A percentile compares a stretch with the other conserved stretches of the same genome.
These are phyloP conservation scores for Pythium plurisporium DNA, from an alignment of 352 stramenopile genomes.

Conservation along the genomic window DNA sequence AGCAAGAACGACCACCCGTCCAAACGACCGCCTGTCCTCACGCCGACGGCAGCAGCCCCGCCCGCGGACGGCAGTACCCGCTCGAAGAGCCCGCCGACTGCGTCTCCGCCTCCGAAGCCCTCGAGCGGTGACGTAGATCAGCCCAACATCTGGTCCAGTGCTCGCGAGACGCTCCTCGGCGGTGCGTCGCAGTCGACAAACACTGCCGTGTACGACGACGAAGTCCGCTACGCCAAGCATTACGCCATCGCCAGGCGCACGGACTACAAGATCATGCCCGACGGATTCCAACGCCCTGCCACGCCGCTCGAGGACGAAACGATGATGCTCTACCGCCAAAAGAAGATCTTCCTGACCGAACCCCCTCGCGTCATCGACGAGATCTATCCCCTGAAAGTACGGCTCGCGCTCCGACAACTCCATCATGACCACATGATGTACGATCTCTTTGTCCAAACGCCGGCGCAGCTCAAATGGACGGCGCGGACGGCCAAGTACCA, in stretches of 20 bases:
- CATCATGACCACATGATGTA: constrained; percentile 2
- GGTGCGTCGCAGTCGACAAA: too few species aligned
- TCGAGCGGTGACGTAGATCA: too few species aligned
- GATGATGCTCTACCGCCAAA: background rate
- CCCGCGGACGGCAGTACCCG: too few species aligned
- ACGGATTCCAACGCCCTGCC: background rate
- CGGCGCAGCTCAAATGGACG: background rate
- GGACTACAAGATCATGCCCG: background rate
- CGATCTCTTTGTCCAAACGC: constrained; percentile 4
- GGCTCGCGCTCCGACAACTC: background rate
- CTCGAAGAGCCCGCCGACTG: too few species aligned
- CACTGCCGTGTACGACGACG: background rate
- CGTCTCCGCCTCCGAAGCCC: too few species aligned
- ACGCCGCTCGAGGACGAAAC: background rate
- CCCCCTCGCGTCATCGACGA: background rate
- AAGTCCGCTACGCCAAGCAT: background rate
- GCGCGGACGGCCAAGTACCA: constrained; percentile 6
- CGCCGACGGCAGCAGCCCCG: too few species aligned
- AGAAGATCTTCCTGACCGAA: background rate
- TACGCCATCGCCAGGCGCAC: background rate
- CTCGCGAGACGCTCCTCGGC: too few species aligned
- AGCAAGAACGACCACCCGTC: too few species aligned
- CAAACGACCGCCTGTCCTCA: too few species aligned
- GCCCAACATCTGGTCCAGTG: too few species aligned
- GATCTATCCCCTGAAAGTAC: background rate